Base-by-base conservation (phyloP, 75 land plant species). In the Ceratopteris richardii region DNA sequence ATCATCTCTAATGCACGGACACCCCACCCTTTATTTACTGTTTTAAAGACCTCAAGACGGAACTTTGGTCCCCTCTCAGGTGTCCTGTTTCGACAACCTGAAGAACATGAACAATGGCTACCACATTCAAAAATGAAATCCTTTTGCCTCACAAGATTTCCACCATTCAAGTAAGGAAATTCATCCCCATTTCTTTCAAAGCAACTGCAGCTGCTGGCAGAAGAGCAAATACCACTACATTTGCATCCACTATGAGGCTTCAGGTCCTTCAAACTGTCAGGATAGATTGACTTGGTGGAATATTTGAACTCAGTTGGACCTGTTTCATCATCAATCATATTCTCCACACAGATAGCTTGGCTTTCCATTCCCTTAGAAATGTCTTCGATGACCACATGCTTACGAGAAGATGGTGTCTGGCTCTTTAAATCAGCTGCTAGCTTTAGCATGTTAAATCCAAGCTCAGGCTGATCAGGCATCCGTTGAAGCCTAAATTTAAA, bases 41-140 rank as follows among this genome's bases (percentile, higher is more conserved):
- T 84, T 42, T 62, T 83, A 52, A 87, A 87, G 11, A 87, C 92
- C 47, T 87, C 88, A 43, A 87, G 62, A 13, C 67, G 80, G 29
- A 65, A 39, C 56, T 72, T 75, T 11, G 65, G 19, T 11, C 84
- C 84, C 11, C 44, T 65, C 54, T 87, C 84, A 0, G 80, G 65
- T 7, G 71, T 61, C 22, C 84, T 71, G 19, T 78, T 83, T 23
- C 51, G 54, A 57, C 92, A 87, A 36, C 28, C 73, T 10, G 63
- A 29, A 44, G 73, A 55, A 47, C 92, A 87, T 4, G 21, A 12
- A 54, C 88, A 87, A 0, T 55, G 19, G 14, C 73, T 28, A n/a
- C 77, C 70, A 57, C 92, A 87, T 47, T 87, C 92, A 60, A 75
- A 73, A 14, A 84, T 44, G 11, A 81, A 2, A 12, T 65, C 42